Percentiles rank a stretch among this genome's conserved stretches.
Conservation (phyloP, 2,329 filamentous ascomycete genomes). For the Colletotrichum chrysophilum region DNA sequence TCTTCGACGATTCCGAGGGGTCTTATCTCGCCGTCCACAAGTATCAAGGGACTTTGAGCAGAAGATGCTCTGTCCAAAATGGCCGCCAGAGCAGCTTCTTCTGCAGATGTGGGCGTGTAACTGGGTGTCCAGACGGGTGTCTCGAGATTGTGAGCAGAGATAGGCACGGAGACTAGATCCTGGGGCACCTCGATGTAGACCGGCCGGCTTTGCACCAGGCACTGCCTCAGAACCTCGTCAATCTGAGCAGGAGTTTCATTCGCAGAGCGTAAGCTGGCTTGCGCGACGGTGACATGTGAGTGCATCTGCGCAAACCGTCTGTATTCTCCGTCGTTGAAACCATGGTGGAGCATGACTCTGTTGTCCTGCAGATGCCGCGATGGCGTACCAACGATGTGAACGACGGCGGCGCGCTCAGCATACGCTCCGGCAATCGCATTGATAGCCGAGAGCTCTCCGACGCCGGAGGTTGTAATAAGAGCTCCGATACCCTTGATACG, state of each 20-base stretch:
- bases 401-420: constrained; percentile 58
- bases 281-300: constrained; percentile 52
- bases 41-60: neutral
- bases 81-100: constrained; percentile 33
- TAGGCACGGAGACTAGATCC: constrained; percentile 50
- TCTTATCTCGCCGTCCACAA: constrained; percentile 3
- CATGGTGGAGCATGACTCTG: constrained; percentile 55
- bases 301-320: constrained; percentile 55
- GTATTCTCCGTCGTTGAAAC: constrained; percentile 57
- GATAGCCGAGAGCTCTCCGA: constrained; percentile 62
- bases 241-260: constrained; percentile 52
- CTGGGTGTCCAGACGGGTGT: constrained; percentile 25
- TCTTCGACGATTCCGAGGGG: neutral
- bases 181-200: constrained; percentile 62
- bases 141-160: constrained; percentile 37
- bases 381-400: constrained; percentile 64
- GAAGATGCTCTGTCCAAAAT: constrained; percentile 46
- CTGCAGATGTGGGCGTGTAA: constrained; percentile 5
- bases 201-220: constrained; percentile 56
- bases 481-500: constrained; percentile 55
- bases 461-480: constrained; percentile 65
- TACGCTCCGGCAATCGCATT: constrained; percentile 65
- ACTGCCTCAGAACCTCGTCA: constrained; percentile 54
- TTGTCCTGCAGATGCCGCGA: constrained; percentile 45
- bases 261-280: constrained; percentile 50